phyloP scores from a whole-genome alignment of 2,329 filamentous ascomycete genomes.

The Sporothrix sp. region DNA sequence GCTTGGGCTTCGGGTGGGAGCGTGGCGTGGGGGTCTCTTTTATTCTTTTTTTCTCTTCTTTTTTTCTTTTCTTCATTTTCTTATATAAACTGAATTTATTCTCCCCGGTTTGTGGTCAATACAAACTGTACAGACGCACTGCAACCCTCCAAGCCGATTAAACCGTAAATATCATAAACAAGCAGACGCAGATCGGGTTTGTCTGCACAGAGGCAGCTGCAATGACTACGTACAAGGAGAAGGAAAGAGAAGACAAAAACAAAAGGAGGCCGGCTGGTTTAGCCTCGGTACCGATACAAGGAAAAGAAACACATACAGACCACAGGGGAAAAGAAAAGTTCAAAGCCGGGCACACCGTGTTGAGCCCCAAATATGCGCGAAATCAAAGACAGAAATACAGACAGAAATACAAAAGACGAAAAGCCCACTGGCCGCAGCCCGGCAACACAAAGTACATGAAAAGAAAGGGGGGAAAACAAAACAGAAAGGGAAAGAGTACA shows the following conservation, averaged over 20 bases:
- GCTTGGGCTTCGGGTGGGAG: slow-evolving; percentile 12
- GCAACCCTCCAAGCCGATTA: no score
- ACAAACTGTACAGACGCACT: neutral
- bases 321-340: no score
- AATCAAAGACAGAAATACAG: neutral
- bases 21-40: slow-evolving; percentile 15
- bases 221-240: no score
- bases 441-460: neutral
- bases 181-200: no score
- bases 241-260: no score
- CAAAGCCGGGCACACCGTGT: no score
- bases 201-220: no score
- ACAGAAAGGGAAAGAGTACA: neutral
- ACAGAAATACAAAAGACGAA: neutral
- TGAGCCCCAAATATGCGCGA: neutral
- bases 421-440: neutral
- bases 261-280: no score
- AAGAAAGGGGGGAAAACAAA: neutral
- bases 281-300: no score
- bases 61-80: slow-evolving; percentile 8
- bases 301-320: no score
- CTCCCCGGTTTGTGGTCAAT: neutral
- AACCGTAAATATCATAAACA: no score
- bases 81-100: neutral
- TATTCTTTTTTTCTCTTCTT: slow-evolving; percentile 15